phyloP scores from a whole-genome alignment of 2,329 filamentous ascomycete genomes.

The Sporothrix variecibatus region DNA sequence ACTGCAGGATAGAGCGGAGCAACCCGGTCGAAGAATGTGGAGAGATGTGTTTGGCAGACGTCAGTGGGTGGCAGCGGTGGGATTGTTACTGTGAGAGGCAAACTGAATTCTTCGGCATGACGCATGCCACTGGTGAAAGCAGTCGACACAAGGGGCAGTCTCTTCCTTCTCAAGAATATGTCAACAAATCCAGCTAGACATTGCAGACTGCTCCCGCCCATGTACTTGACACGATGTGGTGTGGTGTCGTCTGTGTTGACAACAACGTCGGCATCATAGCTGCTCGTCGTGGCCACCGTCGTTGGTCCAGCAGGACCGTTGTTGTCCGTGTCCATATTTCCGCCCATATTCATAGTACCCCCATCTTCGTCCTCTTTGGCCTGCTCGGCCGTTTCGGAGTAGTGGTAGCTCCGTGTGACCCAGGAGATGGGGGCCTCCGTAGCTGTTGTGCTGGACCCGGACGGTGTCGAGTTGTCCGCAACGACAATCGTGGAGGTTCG shows the following conservation, averaged over 20 bases:
- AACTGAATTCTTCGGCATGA: neutral
- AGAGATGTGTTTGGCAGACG: neutral
- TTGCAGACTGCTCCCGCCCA: constrained; percentile 3
- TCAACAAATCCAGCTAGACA: neutral
- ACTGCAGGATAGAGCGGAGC: neutral
- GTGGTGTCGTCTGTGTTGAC: neutral
- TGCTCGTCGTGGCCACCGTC: neutral
- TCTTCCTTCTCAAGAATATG: neutral
- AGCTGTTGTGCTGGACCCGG: neutral
- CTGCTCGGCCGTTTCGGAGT: neutral
- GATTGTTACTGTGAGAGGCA: neutral
- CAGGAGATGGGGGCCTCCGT: neutral
- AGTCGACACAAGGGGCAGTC: neutral
- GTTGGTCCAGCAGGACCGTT: neutral
- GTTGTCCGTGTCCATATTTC: neutral
- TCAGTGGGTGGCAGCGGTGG: neutral
- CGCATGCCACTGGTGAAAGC: neutral
- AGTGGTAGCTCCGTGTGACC: neutral
- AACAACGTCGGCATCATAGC: neutral
- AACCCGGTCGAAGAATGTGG: neutral
- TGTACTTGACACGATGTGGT: constrained; percentile 7
- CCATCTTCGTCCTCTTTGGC: neutral
- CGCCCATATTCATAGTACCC: no score
- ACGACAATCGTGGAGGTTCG: neutral
- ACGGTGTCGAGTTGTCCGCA: neutral